Conservation (phyloP, 768 basidiomycete species). For the Piloderma croceum region DNA sequence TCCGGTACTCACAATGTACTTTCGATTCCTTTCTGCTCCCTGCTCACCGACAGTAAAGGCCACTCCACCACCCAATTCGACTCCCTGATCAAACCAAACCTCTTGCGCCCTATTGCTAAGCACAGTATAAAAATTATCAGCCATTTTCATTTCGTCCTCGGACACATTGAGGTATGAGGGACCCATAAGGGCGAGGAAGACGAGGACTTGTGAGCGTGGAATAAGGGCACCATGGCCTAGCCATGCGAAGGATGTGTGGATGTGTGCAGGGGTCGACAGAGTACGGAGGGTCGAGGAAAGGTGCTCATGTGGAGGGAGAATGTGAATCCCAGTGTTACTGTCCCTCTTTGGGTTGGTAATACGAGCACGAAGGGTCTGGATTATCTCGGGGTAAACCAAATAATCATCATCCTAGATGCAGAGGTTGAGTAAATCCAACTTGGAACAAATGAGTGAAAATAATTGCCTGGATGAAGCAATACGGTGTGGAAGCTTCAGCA, state of each 20-base stretch:
- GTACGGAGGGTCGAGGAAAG: constrained; percentile 48
- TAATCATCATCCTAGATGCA: constrained; percentile 60
- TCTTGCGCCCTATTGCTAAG: constrained; percentile 52
- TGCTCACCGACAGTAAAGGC: constrained; percentile 58
- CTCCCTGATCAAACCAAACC: constrained; percentile 60
- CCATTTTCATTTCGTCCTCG: constrained; percentile 52
- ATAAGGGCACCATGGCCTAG: constrained; percentile 60
- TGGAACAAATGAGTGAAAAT: not conserved
- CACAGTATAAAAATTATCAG: constrained; percentile 65
- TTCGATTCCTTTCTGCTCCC: constrained; percentile 52
- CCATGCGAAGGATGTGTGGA: constrained; percentile 61
- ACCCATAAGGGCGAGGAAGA: constrained; percentile 46
- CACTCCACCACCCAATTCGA: constrained; percentile 52
- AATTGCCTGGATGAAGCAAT: constrained; percentile 59
- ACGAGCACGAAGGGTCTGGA: constrained; percentile 43
- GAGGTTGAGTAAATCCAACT: constrained; percentile 4
- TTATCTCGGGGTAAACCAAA: constrained; percentile 51
- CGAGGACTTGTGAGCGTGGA: constrained; percentile 33
- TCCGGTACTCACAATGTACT: constrained; percentile 47
- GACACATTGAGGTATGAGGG: constrained; percentile 33
- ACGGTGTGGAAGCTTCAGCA: constrained; percentile 40
- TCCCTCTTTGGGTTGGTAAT: constrained; percentile 19
- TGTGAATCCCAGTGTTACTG: constrained; percentile 28
- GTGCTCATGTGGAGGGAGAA: constrained; percentile 59
- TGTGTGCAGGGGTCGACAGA: constrained; percentile 20